Percentiles rank a stretch among this genome's conserved stretches.
Conservation (phyloP, 148 eudicot species). For the Cornus florida region DNA sequence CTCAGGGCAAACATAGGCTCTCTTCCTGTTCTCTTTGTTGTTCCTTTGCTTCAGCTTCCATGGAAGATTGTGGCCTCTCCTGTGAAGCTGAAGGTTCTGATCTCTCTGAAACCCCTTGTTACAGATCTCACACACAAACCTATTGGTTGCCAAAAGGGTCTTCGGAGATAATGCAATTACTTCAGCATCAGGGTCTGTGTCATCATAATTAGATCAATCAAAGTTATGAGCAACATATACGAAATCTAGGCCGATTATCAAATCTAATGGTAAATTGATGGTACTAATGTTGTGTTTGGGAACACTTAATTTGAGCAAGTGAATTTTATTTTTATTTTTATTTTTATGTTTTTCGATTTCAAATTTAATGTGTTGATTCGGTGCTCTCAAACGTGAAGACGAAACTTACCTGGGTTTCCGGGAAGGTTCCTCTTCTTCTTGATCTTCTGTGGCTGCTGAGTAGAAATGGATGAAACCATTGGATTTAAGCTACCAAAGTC, state of each 20-base stretch:
- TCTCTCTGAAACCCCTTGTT: slow-evolving; percentile 89
- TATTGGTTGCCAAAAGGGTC: slow-evolving; percentile 57
- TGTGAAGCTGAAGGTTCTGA: slow-evolving; percentile 72
- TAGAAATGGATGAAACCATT: slow-evolving; percentile 21
- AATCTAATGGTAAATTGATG: background rate
- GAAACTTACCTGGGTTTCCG: slow-evolving; percentile 68
- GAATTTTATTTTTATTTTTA: no score
- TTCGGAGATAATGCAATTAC: slow-evolving; percentile 79
- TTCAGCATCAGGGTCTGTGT: slow-evolving; percentile 79
- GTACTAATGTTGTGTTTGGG: no score
- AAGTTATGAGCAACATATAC: background rate
- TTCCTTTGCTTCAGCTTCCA: slow-evolving; percentile 78
- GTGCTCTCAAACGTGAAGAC: background rate
- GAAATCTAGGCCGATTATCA: background rate
- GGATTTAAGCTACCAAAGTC: slow-evolving; percentile 45
- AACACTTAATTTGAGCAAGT: no score
- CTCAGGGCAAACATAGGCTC: slow-evolving; percentile 76
- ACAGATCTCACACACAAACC: slow-evolving; percentile 80
- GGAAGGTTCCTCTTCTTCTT: slow-evolving; percentile 80
- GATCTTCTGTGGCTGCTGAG: slow-evolving; percentile 41
- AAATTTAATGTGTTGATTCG: no score
- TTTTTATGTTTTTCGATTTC: no score
- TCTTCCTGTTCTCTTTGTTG: slow-evolving; percentile 45
- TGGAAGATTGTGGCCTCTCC: slow-evolving; percentile 81
- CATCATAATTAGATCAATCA: background rate